Evolutionary conservation across 2,329 filamentous ascomycete species (phyloP), one percentile per base, ranked within the genome.

Genomic region (Dryadomyces quercivorus): DNA sequence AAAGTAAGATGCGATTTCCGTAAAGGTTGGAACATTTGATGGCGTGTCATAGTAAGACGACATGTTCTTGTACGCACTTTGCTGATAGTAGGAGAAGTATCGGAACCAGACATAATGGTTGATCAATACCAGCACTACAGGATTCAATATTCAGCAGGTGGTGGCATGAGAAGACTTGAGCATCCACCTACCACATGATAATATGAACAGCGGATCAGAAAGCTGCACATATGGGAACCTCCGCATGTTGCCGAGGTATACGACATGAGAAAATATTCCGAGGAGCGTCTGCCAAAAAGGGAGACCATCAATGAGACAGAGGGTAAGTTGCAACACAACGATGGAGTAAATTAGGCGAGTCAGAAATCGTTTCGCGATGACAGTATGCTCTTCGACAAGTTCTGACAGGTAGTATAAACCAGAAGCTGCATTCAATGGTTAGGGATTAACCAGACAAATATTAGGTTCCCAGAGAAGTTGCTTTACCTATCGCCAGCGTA

Each of bases 371-470:
- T 95, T 95, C 13, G 91, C 87, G 59, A 95, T 71, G 12, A 97
- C 92, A 4, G 92, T 96, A 67, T 98, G 92, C 69, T 98, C 93
- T 72, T 98, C 93, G 58, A 98, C 93, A 15, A 97, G 83, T 69
- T 98, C 93, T 22, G 92, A 96, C 53, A 98, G 85, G 69, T 98
- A 98, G 74, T 98, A 98, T 26, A 98, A 82, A 42, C 93, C 93
- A n/a, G 90, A 96, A 43, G 93, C 93, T 88, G 64, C 50, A 10
- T 15, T 31, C 36, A 5, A 21, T 31, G n/a, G 44, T 26, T 26
- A 50, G 40, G 21, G 2, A 12, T 6, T 4, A 53, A 31, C 20
- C 18, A 10, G 26, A 26, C 26, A 26, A 20, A 13, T 40, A 12
- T 31, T 8, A 8, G 26, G 4, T 31, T 8, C 26, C 18, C 7